A percentile compares a stretch with the other conserved stretches of the same genome.
phyloP scores from a whole-genome alignment of 179 eudicot species.

The Spergularia azorica region DNA sequence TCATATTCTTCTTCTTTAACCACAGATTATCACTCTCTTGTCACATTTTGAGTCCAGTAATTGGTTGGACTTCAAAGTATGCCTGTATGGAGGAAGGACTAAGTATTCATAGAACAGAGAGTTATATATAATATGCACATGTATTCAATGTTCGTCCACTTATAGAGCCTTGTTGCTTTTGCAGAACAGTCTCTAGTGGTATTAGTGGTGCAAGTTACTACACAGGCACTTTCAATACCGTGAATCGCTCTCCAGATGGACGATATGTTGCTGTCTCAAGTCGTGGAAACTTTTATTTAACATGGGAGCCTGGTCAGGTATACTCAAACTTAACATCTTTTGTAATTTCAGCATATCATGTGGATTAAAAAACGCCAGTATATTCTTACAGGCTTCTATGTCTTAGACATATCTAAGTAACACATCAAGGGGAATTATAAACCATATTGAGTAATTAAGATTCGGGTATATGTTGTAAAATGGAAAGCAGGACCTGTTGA shows the following conservation, averaged over 20 bases:
- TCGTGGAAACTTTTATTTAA: constrained; percentile 93
- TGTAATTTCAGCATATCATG: neutral
- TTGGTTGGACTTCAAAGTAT: no score
- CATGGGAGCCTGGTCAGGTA: constrained; percentile 99
- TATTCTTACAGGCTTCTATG: neutral
- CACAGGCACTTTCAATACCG: constrained; percentile 94
- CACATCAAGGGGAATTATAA: neutral
- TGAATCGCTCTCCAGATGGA: constrained; percentile 96
- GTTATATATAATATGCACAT: neutral
- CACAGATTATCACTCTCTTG: neutral
- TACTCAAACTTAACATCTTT: constrained; percentile 11
- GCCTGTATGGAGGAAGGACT: no score
- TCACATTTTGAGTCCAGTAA: no score
- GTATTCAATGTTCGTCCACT: constrained; percentile 19
- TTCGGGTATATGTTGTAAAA: constrained; percentile 12
- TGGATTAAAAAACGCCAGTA: neutral
- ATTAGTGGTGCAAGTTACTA: constrained; percentile 99
- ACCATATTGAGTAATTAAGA: neutral
- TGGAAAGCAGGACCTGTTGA: neutral
- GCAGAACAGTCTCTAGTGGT: constrained; percentile 99
- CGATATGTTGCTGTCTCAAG: constrained; percentile 98
- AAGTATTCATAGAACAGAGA: no score
- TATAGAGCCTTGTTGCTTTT: constrained; percentile 42
- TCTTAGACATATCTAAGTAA: neutral
- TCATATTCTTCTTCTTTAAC: neutral